Percentiles rank a stretch among this genome's conserved stretches.
These are phyloP conservation scores for Calocybe gambosa DNA, from an alignment of 1,284 basidiomycete genomes.

Conservation along the genomic window DNA sequence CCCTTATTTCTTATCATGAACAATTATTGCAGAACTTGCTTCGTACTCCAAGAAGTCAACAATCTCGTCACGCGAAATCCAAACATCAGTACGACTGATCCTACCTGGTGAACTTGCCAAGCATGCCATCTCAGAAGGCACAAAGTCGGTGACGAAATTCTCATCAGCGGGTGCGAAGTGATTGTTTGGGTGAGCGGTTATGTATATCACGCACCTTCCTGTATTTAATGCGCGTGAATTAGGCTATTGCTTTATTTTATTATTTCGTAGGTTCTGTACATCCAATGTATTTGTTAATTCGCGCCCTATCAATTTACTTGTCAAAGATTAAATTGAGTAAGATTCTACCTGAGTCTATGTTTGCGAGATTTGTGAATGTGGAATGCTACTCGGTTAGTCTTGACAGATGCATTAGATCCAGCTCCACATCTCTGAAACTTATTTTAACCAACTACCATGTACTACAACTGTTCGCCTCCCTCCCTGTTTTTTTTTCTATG, in stretches of 20 bases:
- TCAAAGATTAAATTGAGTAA: too few relatives aligned
- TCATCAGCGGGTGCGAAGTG: slow-evolving; percentile 62
- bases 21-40: slow-evolving; percentile 63
- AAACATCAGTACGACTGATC: slow-evolving; percentile 87
- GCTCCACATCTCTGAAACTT: background rate
- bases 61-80: slow-evolving; percentile 91
- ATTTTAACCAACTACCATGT: background rate
- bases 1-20: background rate
- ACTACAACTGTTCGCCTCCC: background rate
- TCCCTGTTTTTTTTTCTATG: background rate
- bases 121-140: slow-evolving; percentile 76
- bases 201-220: too few relatives aligned
- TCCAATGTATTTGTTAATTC: too few relatives aligned
- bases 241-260: too few relatives aligned
- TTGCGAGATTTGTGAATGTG: background rate
- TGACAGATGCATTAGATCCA: background rate
- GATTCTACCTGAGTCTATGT: background rate
- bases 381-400: background rate
- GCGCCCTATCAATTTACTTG: too few relatives aligned
- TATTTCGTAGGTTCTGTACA: too few relatives aligned
- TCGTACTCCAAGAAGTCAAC: slow-evolving; percentile 93
- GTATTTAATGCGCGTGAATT: too few relatives aligned
- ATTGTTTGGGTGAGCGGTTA: too few relatives aligned
- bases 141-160: slow-evolving; percentile 59
- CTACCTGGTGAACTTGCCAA: slow-evolving; percentile 84